Evolutionary conservation across 1,139 yeast species (phyloP), one percentile per base, ranked within the genome.

Genomic region (Candida gigantensis): DNA sequence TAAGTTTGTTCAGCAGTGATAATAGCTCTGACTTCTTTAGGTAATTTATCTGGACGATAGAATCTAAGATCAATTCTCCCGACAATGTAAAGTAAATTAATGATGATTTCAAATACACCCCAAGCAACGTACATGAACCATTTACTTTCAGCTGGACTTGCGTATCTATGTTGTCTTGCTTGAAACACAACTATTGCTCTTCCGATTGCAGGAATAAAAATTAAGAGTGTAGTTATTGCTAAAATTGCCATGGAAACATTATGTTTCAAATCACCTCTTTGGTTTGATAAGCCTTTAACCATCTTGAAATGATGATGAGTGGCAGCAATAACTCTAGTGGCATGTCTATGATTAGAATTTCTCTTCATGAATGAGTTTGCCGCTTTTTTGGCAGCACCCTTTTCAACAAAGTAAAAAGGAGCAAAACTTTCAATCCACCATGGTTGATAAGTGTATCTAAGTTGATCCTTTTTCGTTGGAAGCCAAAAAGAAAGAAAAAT

Each of bases 361-460:
- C 74, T 56, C 46, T 62, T 68, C 72, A 67, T 64, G 37, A 68
- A 68, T 1, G 70, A 53, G 35, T 59, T 65, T 44, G 62, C 74
- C 3, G 74, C 74, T 25, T 61, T 57, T 42, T 57, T 56, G 3
- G 68, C 65, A 6, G 74, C 74, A 34, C 57, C 55, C 29, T 58
- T 58, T 44, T 57, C 52, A 16, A 68, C 74, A 49, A 65, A 69
- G 46, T 69, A 68, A 32, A 65, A 60, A n/a, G 73, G 69, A 27
- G 57, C 50, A 48, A 69, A 69, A 12, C 67, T 59, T 47, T 68
- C 72, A 43, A 69, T 60, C 74, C 74, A 69, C 74, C 74, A 68
- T 20, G 74, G 73, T 45, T 69, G 74, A 45, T 65, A 68, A 9
- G 73, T 67, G 51, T 66, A 67, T 41, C 66, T 58, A 39, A 58